These are phyloP conservation scores for Meripilus lineatus DNA, from an alignment of 1,284 basidiomycete species.

Conservation along the genomic window DNA sequence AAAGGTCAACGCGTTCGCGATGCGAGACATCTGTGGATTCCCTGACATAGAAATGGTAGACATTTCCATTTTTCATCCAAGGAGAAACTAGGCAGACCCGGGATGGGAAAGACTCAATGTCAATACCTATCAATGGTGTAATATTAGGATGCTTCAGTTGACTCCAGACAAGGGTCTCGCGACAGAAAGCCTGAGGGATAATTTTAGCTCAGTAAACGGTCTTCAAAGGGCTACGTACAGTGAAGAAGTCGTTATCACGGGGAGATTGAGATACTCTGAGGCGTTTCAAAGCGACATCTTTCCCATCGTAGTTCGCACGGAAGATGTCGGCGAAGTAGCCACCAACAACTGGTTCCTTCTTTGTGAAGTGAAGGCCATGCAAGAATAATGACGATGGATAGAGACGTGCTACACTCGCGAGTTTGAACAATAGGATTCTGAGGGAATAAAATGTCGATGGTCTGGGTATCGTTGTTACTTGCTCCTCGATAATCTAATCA, in stretches of 20 bases:
- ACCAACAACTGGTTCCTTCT: slow-evolving; percentile 5
- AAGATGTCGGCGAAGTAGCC: slow-evolving; percentile 12
- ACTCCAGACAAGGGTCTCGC: slow-evolving; percentile 4
- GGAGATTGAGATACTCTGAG: slow-evolving; percentile 5
- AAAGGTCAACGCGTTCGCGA: too few species aligned
- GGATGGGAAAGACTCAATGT: neutral
- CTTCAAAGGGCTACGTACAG: too few species aligned
- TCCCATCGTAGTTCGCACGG: neutral
- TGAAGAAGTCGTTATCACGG: neutral
- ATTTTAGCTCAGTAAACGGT: too few species aligned
- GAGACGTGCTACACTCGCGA: too few species aligned
- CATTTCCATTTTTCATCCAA: slow-evolving; percentile 10
- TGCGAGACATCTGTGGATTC: too few species aligned
- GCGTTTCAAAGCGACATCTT: slow-evolving; percentile 9
- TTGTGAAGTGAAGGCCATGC: too few species aligned
- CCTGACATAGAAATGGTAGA: too few species aligned
- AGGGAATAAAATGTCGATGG: too few species aligned
- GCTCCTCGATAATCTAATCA: too few species aligned
- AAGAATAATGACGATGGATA: too few species aligned
- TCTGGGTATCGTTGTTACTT: too few species aligned
- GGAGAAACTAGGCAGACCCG: neutral
- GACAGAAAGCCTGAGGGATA: slow-evolving; percentile 17
- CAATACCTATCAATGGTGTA: slow-evolving; percentile 4
- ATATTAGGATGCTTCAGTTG: slow-evolving; percentile 5
- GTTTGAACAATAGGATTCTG: too few species aligned